Base-by-base conservation (phyloP, 2,329 filamentous ascomycete species). In the Emergomyces africanus region DNA sequence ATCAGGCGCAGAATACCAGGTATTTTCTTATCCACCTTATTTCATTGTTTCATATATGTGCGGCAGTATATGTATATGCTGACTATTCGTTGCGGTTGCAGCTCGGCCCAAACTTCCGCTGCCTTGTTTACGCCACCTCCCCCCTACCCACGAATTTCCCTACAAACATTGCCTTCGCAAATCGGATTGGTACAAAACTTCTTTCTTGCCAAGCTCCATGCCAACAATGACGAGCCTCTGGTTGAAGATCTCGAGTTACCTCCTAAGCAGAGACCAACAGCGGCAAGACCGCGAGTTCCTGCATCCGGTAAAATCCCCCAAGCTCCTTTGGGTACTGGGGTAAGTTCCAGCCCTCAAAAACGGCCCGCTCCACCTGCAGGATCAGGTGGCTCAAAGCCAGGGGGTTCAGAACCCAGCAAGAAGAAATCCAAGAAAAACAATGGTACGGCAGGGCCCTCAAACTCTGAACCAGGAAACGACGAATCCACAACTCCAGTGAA, bases 171-270 rank as follows among this genome's bases (percentile, higher is more conserved):
- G 57, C 79, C 86, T 57, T 80, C 82, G 50, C 86, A 97, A 69
- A 90, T 97, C 65, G 91, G 90, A 3, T 81, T 99, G 59, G 85
- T 95, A 60, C 89, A 89, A 72, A 87, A 89, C 67, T 99, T 95
- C 81, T 96, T 97, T 78, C 83, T 90, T 61, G 85, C 85, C 66
- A 96, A 95, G 73, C 78, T 99, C 60, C 88, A 90, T 67, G 87
- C 89, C 59, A 94, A 91, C 71, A 83, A 83, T 70, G 86, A 92
- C 67, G 83, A 90, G 70, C 85, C 90, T 49, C 80, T 99, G 64
- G 78, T 95, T 57, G 94, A 99, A 76, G 94, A 99, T 74, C 89
- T 97, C 69, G 92, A 99, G 66, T 78, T 99, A 28, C 94, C 95
- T 18, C 83, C 86, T 59, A 99, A 99, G 75, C 94, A 99, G 75